Evolutionary conservation across 306 rosid genomes (phyloP), one percentile per base, ranked within the genome.

Genomic region (Fragaria iinumae): DNA sequence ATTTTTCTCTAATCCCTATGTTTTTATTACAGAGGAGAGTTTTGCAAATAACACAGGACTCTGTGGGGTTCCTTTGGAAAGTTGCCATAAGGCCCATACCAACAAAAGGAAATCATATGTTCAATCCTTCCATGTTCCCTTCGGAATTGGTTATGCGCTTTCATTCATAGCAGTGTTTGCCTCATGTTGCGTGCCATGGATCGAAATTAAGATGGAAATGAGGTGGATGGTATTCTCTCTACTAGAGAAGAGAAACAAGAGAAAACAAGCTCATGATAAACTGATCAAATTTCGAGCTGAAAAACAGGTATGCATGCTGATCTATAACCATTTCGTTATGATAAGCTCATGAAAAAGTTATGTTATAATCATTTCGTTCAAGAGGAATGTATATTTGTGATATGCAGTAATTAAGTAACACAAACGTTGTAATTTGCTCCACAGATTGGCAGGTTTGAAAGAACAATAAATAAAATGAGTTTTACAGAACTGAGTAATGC

Each of bases 31-130:
- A 5, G 14, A 10, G 18, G 64, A 80, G 44, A 71, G 65, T 48
- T 80, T 66, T 78, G 85, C 56, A 67, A 83, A 80, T 41, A 86
- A 83, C 65, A 38, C 21, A 16, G 55, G 72, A 64, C 84, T 80
- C 23, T 86, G 86, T 70, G 86, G 86, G 12, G 74, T 75, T 18
- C 41, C 32, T 39, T 52, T 74, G 38, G 79, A 29, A 72, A 67
- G 29, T 18, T 86, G 82, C 74, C 71, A 21, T 0, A 52, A 25
- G n/a, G n/a, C n/a, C n/a, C n/a, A n/a, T n/a, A n/a, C n/a, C 32
- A 41, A 62, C 0, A 3, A 68, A 17, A 75, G 67, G 60, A 47
- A 70, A 17, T 23, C 66, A 18, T 23, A 57, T 59, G 80, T 65
- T 47, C 7, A 43, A 67, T 32, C 83, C 1, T 86, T 81, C 66